Base-by-base conservation (phyloP, 179 eudicot genomes). In the Heliamphora pulchella region DNA sequence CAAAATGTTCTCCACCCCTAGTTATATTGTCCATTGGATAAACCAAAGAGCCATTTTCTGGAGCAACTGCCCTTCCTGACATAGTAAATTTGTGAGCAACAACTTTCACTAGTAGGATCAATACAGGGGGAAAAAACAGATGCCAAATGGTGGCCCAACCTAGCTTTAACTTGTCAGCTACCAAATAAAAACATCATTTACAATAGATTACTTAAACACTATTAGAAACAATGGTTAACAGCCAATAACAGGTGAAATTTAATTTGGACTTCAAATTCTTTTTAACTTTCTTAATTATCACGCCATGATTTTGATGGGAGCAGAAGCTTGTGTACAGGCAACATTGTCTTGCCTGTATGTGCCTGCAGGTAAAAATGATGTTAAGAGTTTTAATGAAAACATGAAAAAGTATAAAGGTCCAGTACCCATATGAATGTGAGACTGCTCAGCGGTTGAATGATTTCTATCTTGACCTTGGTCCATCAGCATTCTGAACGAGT, bases 51-150 rank as follows among this genome's bases (percentile, higher is more conserved):
- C 83, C 82, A 62, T 82, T 77, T 64, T 82, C 80, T 9, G 82
- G 77, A 63, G 64, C 80, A 81, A 50, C 83, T 68, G 58, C 70
- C 74, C 82, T 81, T 78, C 80, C 86, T 84, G 80, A 17, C 59
- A 80, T 5, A 14, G 48, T 72, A 64, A 78, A n/a, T n/a, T 50
- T 1, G 15, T 64, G 1, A 74, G 43, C 53, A 54, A 71, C 13
- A 46, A 43, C 39, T 46, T 47, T 62, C n/a, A 5, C 58, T 18
- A 54, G n/a, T 15, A 61, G 58, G 31, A 46, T 78, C 31, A 74
- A 59, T 41, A 22, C 50, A 20, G 31, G 31, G 31, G 31, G 0
- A n/a, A 15, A 43, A 8, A 54, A 51, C 39, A 39, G 76, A 57
- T 58, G 58, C 18, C 8, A 54, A 74, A 74, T 18, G 57, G 65